Evolutionary conservation across 2,329 filamentous ascomycete species (phyloP), one percentile per base, ranked within the genome.

Genomic region (Fragosphaeria purpurea): DNA sequence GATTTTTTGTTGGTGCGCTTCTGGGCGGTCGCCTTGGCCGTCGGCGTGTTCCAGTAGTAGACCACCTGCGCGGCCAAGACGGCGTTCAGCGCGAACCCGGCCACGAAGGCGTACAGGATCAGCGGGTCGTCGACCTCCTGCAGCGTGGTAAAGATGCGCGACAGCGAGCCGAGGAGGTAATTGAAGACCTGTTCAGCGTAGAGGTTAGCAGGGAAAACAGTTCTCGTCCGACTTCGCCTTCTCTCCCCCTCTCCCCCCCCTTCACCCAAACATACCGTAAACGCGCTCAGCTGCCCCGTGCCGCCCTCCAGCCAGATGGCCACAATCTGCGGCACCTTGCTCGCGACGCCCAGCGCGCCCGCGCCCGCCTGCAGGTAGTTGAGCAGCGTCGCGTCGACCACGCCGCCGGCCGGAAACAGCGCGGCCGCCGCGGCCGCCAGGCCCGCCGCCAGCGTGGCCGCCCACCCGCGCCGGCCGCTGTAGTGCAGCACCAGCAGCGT

Each of bases 41-140:
- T 33, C 42, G 54, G 51, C 41, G 76, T 72, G 62, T 96, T 95
- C 93, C 93, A 98, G 75, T 97, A 97, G 70, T 90, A 95, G 33
- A 95, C 64, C 85, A 98, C 93, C 73, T 98, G 93, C 40, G 77
- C 70, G 11, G 90, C 90, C 52, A 98, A 75, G 51, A 98, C 77
- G 52, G 83, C 75, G 68, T 98, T 98, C 60, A 98, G 79, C n/a
- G 75, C 70, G 65, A 96, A 96, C 33, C 89, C 93, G 7, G 89
- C 88, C 50, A 97, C 71, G 74, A 95, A 97, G 47, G 90, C 86
- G 70, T 95, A 97, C 32, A 98, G 78, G 61, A 98, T 97, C 53
- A 97, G 76, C 70, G 90, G 90, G 69, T 98, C 93, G 66, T 95
- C 86, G 53, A 98, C 93, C 73, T 98, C 93, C 64, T 97, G 90